Percentiles rank a stretch among this genome's conserved stretches.
Evolutionary conservation across 305 asterid species (phyloP).

Genomic region (Fraxinus nigra): DNA sequence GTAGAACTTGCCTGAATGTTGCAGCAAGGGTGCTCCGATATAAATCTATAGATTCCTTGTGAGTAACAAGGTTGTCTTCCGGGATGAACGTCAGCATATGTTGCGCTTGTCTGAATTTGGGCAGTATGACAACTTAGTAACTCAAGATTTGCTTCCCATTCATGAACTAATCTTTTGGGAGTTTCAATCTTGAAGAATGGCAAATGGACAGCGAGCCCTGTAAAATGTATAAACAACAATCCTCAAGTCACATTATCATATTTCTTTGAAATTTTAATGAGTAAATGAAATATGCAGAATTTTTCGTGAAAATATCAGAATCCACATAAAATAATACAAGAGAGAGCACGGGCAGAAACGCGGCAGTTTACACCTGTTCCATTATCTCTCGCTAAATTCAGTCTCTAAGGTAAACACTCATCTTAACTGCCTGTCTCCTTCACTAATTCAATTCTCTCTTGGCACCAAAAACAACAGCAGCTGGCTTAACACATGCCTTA

Average conservation of each 20-base stretch:
- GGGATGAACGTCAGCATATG: neutral
- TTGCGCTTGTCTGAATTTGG: neutral
- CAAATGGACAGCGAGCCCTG: slow-evolving; percentile 46
- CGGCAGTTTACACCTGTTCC: neutral
- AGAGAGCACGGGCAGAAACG: neutral
- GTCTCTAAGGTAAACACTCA: slow-evolving; percentile 25
- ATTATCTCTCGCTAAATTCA: slow-evolving; percentile 30
- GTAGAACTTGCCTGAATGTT: neutral
- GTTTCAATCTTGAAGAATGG: slow-evolving; percentile 53
- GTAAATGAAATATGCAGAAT: slow-evolving; percentile 18
- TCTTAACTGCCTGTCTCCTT: slow-evolving; percentile 33
- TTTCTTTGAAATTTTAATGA: slow-evolving; percentile 45
- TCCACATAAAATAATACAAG: neutral
- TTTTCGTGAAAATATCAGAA: slow-evolving; percentile 27
- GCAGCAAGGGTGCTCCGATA: slow-evolving; percentile 50
- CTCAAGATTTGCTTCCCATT: slow-evolving; percentile 52
- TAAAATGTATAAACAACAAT: slow-evolving; percentile 40
- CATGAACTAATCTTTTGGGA: slow-evolving; percentile 41
- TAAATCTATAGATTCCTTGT: slow-evolving; percentile 37
- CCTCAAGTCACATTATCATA: slow-evolving; percentile 33
- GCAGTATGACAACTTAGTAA: slow-evolving; percentile 21
- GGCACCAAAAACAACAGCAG: neutral
- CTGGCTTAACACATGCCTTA: neutral
- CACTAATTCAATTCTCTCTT: slow-evolving; percentile 42
- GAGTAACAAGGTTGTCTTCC: slow-evolving; percentile 18